Base-by-base conservation (phyloP, 805 yeast genomes). In the Barnettozyma sp. region DNA sequence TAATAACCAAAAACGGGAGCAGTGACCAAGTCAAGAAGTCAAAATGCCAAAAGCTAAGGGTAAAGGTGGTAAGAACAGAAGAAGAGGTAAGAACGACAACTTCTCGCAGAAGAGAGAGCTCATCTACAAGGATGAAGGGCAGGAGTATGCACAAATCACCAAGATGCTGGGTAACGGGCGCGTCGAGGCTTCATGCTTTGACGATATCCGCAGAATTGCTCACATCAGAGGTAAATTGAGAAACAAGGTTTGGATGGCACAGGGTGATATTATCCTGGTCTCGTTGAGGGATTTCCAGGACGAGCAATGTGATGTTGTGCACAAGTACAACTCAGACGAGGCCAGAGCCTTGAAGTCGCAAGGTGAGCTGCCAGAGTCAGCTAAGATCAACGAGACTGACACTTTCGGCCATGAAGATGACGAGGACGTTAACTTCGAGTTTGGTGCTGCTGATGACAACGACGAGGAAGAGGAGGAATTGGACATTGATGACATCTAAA, bases 221-320 rank as follows among this genome's bases (percentile, higher is more conserved):
- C 98, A 90, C 60, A 92, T 92, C 58, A 85, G 99, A 74, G 99
- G 99, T 55, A 92, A 92, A 62, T 76, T 92, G 68, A 84, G 99
- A 76, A 92, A 92, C 81, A 92, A 90, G 76, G 98, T 92, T 43
- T 92, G 99, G 99, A 88, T 92, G 86, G 84, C 84, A 32, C 97
- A 87, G 63, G 98, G 98, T 69, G 99, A 92, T 61, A 92, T 92
- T 53, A 86, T 92, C 50, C 70, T 92, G 58, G 92, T 90, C 32
- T 88, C 96, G 7, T 76, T 92, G 54, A 87, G 99, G 73, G 99
- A 92, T 57, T 92, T 92, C 78, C 97, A 92, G 67, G 97, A 90
- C 56, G 95, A 85, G 44, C 94, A 84, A 63, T 92, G 97, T 71
- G 99, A 92, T 62, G 97, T 92, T 50, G 90, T 92, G 40, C 94